These are phyloP conservation scores for Ambrosiella xylebori DNA, from an alignment of 2,329 filamentous ascomycete species.

Conservation along the genomic window DNA sequence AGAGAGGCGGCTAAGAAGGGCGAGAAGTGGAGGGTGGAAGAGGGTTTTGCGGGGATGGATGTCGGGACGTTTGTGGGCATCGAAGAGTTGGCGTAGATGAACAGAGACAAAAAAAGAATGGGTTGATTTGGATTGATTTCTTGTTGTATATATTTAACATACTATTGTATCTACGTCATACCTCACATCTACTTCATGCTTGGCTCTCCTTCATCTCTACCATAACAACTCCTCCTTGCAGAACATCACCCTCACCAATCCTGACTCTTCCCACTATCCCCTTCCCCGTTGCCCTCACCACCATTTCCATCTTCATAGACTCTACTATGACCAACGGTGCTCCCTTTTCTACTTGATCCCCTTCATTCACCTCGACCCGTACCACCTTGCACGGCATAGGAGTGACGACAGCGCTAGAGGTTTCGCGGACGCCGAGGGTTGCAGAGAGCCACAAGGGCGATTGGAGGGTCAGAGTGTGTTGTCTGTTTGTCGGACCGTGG, in stretches of 20 bases:
- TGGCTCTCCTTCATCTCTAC: slow-evolving; percentile 48
- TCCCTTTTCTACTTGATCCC: slow-evolving; percentile 68
- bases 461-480: slow-evolving; percentile 40
- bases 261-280: slow-evolving; percentile 56
- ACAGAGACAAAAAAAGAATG: not conserved
- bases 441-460: slow-evolving; percentile 70
- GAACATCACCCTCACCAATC: slow-evolving; percentile 62
- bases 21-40: slow-evolving; percentile 66
- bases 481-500: slow-evolving; percentile 36
- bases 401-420: slow-evolving; percentile 64
- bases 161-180: not conserved
- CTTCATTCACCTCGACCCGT: slow-evolving; percentile 71
- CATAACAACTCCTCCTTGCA: slow-evolving; percentile 57
- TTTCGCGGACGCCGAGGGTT: slow-evolving; percentile 67
- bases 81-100: slow-evolving; percentile 5
- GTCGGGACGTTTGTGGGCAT: slow-evolving; percentile 18
- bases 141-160: not conserved
- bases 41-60: slow-evolving; percentile 65
- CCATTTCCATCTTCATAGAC: slow-evolving; percentile 83
- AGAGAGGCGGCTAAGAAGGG: slow-evolving; percentile 21
- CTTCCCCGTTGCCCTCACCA: slow-evolving; percentile 59
- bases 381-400: slow-evolving; percentile 98
- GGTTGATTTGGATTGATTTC: not conserved
- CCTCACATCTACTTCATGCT: not conserved
- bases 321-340: slow-evolving; percentile 78